Conservation (phyloP, 768 basidiomycete genomes). For the Pleurotus cornucopiae region DNA sequence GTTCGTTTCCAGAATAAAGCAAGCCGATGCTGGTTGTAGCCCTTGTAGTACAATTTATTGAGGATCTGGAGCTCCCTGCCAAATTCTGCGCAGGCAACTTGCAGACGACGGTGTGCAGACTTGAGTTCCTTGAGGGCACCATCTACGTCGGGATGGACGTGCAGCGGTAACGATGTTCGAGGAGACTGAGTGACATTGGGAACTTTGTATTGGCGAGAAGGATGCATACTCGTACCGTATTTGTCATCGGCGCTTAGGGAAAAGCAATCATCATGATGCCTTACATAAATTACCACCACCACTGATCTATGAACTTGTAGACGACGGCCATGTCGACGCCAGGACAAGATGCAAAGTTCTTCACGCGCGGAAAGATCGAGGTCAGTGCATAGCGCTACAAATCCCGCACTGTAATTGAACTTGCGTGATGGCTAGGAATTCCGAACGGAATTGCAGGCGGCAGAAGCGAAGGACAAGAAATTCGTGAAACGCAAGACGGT, state of each 20-base stretch:
- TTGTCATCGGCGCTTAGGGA: too few relatives aligned
- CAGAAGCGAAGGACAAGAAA: constrained; percentile 96
- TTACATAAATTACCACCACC: constrained; percentile 2
- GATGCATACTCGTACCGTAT: not conserved
- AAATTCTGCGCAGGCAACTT: constrained; percentile 34
- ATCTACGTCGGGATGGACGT: constrained; percentile 42
- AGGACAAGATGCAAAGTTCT: constrained; percentile 90
- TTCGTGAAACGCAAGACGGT: constrained; percentile 90
- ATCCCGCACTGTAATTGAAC: not conserved
- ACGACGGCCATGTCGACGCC: constrained; percentile 27
- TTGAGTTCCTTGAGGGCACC: constrained; percentile 60
- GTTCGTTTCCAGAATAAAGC: constrained; percentile 71
- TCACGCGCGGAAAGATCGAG: constrained; percentile 89
- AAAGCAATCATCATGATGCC: not conserved
- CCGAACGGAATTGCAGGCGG: constrained; percentile 84
- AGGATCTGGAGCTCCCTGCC: constrained; percentile 55
- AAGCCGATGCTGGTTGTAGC: constrained; percentile 71
- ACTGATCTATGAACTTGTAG: not conserved
- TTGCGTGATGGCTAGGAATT: constrained; percentile 57
- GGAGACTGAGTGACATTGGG: constrained; percentile 7
- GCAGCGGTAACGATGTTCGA: constrained; percentile 22
- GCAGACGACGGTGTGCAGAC: constrained; percentile 46
- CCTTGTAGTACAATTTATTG: constrained; percentile 71
- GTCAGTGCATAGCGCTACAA: constrained; percentile 31
- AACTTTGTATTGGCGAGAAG: not conserved